These are phyloP conservation scores for Taphrina populina DNA, from an alignment of 1,139 yeast species.

Conservation along the genomic window DNA sequence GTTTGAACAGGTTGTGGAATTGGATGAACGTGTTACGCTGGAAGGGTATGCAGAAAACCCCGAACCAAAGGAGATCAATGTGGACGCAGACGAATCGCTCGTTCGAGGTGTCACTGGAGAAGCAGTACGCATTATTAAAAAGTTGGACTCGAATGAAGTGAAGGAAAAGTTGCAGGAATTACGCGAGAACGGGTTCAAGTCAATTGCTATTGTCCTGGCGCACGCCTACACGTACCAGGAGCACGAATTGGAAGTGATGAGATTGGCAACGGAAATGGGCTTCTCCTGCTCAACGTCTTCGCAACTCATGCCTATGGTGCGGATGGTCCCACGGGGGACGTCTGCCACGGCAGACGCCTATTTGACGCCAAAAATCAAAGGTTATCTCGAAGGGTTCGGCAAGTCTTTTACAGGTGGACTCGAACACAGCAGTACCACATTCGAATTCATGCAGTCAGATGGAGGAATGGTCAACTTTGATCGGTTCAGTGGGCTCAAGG, in stretches of 20 bases:
- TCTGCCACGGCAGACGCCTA: constrained; percentile 77
- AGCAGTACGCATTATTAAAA: constrained; percentile 54
- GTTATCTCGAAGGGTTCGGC: constrained; percentile 61
- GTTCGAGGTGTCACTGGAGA: constrained; percentile 65
- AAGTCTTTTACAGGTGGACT: constrained; percentile 59
- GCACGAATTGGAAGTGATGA: constrained; percentile 61
- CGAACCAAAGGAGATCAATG: constrained; percentile 42
- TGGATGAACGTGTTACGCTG: constrained; percentile 70
- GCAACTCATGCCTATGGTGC: constrained; percentile 70
- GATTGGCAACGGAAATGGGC: constrained; percentile 59
- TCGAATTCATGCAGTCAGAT: constrained; percentile 61
- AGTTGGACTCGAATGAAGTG: constrained; percentile 51
- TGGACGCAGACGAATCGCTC: constrained; percentile 44
- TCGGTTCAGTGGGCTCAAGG: constrained; percentile 54
- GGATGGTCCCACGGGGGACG: constrained; percentile 67
- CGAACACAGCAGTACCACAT: constrained; percentile 47
- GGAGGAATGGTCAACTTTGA: constrained; percentile 56
- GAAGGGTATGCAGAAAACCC: constrained; percentile 61
- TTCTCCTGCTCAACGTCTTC: constrained; percentile 65
- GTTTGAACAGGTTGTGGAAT: constrained; percentile 62
- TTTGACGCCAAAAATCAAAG: constrained; percentile 67
- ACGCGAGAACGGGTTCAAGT: constrained; percentile 57
- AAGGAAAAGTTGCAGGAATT: constrained; percentile 49
- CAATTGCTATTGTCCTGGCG: constrained; percentile 65
- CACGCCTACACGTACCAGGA: constrained; percentile 67